Base-by-base conservation (phyloP, 768 basidiomycete genomes). In the Pulveroboletus ravenelii region DNA sequence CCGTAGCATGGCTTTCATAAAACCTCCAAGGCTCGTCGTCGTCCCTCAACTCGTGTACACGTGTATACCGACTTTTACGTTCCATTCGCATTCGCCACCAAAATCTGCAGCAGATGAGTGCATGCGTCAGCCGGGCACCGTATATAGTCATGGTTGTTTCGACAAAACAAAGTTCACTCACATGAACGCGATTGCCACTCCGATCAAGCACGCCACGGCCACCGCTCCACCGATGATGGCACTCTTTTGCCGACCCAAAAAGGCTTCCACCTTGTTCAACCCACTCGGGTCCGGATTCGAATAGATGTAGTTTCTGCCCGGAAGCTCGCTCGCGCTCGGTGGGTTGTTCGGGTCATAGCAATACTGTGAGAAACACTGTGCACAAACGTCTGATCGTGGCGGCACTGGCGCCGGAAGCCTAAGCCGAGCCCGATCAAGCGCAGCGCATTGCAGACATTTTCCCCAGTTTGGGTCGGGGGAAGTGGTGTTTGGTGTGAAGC, bases 371-470 rank as follows among this genome's bases (percentile, higher is more conserved):
- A 93, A 71, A 58, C 89, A 92, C 35, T 72, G 74, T 3, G 82
- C 75, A 47, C 85, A 75, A 70, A 74, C 38, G 6, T 64, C 53
- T 13, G 80, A 81, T 15, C 78, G 73, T 6, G 59, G 27, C 6
- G 70, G 63, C 5, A n/a, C 35, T 0, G 62, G 7, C 1, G 74
- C 70, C 0, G 59, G 56, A 12, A 69, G 54, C 51, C 74, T 76
- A 42, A 70, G 54, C n/a, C 79, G 72, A 2, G 74, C 74, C 10
- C 80, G 75, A 53, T 82, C 80, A 45, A 82, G 80, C 57, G 74
- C 77, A 52, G 78, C 89, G 40, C 84, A 87, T 41, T 81, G 79
- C 35, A 85, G 60, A 54, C 82, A 84, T 45, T 67, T 72, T 1
- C 78, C 72, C 72, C 76, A 86, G 45, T 78, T 59, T 3, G 70